phyloP scores from a whole-genome alignment of 73 alveolate genomes.

The Tetrahymena malaccensis region DNA sequence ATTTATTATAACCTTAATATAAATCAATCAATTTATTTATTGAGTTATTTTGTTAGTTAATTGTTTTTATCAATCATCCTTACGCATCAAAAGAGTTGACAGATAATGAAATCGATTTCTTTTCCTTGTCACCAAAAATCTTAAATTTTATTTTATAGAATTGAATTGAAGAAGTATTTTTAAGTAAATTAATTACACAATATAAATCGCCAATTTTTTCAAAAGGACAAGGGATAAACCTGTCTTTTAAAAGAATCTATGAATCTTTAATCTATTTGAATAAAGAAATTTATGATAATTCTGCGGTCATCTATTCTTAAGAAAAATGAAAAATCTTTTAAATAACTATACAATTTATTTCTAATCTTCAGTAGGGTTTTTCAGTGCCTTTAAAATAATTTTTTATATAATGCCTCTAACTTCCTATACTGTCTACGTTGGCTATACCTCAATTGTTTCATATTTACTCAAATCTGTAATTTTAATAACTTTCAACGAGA shows the following conservation, averaged over 20 bases:
- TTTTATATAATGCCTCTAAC: neutral
- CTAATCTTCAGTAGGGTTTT: neutral
- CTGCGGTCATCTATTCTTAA: neutral
- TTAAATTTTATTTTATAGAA: neutral
- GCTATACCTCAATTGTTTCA: neutral
- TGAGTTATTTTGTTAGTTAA: neutral
- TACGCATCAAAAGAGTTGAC: neutral
- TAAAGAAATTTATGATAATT: neutral
- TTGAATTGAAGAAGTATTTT: neutral
- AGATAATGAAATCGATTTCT: neutral
- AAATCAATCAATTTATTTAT: neutral
- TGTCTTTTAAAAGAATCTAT: neutral
- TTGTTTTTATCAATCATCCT: neutral
- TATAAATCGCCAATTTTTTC: neutral
- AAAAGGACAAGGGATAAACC: neutral
- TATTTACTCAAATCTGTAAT: neutral
- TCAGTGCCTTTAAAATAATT: neutral
- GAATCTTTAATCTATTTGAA: neutral
- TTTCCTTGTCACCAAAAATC: neutral
- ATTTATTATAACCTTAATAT: neutral
- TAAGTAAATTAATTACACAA: neutral
- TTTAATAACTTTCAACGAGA: neutral
- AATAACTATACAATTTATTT: neutral
- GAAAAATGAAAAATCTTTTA: neutral
- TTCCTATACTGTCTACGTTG: neutral